These are phyloP conservation scores for Saccharomycopsis javanensis DNA, from an alignment of 805 yeast genomes.

Conservation along the genomic window DNA sequence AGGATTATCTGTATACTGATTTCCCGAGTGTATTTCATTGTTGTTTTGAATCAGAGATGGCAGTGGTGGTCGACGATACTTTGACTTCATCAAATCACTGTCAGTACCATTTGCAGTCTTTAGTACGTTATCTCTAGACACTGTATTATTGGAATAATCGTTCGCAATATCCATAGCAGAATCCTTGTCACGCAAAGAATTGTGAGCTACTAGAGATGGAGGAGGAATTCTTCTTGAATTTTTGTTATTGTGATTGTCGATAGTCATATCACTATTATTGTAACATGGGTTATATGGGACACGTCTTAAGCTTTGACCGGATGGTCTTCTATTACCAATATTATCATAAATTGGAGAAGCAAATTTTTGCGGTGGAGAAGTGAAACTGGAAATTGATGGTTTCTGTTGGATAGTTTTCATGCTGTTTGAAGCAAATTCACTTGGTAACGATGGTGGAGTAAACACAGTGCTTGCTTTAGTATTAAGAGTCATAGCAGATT, in stretches of 20 bases:
- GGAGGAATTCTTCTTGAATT: neutral
- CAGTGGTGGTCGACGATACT: neutral
- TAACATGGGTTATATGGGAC: neutral
- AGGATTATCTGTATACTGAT: neutral
- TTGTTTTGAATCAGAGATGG: neutral
- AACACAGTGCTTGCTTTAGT: neutral
- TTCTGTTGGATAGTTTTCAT: neutral
- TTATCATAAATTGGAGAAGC: slow-evolving; percentile 7
- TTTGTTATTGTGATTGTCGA: neutral
- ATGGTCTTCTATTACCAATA: neutral
- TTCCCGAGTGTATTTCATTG: neutral
- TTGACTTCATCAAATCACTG: no score
- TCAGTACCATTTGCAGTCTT: no score
- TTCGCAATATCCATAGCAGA: neutral
- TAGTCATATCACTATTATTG: neutral
- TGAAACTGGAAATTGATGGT: neutral
- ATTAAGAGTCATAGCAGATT: neutral
- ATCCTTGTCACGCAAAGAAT: neutral
- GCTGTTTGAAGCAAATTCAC: neutral
- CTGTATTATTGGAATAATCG: no score
- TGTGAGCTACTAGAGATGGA: neutral
- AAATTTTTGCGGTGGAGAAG: neutral
- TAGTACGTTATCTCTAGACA: no score
- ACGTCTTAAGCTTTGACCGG: neutral
- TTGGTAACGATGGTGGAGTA: neutral